These are phyloP conservation scores for Colletotrichum tropicicola DNA, from an alignment of 2,329 filamentous ascomycete genomes.

Conservation along the genomic window DNA sequence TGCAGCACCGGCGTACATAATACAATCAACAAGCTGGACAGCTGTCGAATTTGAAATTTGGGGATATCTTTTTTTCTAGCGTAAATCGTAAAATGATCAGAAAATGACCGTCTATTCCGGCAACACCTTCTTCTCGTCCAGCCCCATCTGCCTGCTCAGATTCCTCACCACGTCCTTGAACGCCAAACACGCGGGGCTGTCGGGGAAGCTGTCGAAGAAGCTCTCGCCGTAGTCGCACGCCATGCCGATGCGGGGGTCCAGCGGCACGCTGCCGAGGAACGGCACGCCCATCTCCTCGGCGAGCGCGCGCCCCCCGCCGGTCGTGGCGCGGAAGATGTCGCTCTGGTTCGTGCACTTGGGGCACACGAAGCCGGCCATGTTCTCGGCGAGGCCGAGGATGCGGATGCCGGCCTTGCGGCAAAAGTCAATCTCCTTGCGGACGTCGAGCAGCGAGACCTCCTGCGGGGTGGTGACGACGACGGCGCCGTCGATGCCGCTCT, in stretches of 20 bases:
- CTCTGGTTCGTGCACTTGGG: constrained; percentile 85
- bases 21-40: neutral
- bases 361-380: constrained; percentile 98
- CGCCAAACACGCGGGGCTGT: constrained; percentile 88
- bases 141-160: constrained; percentile 72
- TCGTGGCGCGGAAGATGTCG: constrained; percentile 91
- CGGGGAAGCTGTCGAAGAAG: constrained; percentile 92
- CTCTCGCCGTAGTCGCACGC: constrained; percentile 97
- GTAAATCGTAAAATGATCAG: neutral
- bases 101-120: constrained; percentile 43
- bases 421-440: constrained; percentile 97
- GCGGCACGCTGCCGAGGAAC: constrained; percentile 87
- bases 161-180: constrained; percentile 82
- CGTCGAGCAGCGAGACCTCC: constrained; percentile 90
- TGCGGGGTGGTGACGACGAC: constrained; percentile 95
- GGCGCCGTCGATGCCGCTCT: constrained; percentile 91
- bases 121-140: constrained; percentile 64
- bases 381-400: constrained; percentile 91
- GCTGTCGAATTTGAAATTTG: neutral
- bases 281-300: constrained; percentile 88
- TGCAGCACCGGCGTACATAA: too few species aligned
- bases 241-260: constrained; percentile 95
- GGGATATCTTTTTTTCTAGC: constrained; percentile 13
- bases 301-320: constrained; percentile 82
- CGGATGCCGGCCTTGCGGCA: constrained; percentile 93